These are phyloP conservation scores for Fraxinus latifolia DNA, from an alignment of 305 asterid genomes.

Conservation along the genomic window DNA sequence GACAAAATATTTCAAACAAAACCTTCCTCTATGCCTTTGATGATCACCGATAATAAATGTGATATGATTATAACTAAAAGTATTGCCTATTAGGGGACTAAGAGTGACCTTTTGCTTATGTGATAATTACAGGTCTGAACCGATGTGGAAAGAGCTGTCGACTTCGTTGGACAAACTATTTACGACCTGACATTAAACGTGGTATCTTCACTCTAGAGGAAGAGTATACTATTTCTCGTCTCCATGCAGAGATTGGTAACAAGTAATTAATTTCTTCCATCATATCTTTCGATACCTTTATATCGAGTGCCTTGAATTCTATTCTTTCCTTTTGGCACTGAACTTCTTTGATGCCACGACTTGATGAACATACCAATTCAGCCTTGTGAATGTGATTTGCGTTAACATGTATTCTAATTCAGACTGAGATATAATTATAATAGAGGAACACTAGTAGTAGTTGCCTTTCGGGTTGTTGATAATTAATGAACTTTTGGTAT, in stretches of 20 bases:
- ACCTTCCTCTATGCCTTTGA: neutral
- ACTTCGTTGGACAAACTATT: slow-evolving; percentile 78
- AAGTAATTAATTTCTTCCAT: slow-evolving; percentile 34
- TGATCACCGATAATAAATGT: neutral
- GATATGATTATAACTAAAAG: neutral
- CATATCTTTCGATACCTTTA: neutral
- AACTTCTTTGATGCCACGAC: neutral
- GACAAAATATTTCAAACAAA: neutral
- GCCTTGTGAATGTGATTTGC: neutral
- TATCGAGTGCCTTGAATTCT: neutral
- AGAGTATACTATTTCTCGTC: slow-evolving; percentile 41
- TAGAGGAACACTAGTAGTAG: neutral
- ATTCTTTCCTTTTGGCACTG: neutral
- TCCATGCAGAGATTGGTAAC: slow-evolving; percentile 60
- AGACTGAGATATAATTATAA: neutral
- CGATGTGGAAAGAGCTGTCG: slow-evolving; percentile 86
- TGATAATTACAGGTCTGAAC: slow-evolving; percentile 47
- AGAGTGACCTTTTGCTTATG: slow-evolving; percentile 13
- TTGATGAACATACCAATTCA: neutral
- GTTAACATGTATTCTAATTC: neutral
- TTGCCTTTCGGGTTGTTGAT: neutral
- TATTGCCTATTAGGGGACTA: neutral
- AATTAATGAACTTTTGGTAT: neutral
- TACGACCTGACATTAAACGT: slow-evolving; percentile 62
- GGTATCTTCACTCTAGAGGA: slow-evolving; percentile 58